phyloP scores from a whole-genome alignment of 1,284 basidiomycete species.

The Heterobasidion parviporum region DNA sequence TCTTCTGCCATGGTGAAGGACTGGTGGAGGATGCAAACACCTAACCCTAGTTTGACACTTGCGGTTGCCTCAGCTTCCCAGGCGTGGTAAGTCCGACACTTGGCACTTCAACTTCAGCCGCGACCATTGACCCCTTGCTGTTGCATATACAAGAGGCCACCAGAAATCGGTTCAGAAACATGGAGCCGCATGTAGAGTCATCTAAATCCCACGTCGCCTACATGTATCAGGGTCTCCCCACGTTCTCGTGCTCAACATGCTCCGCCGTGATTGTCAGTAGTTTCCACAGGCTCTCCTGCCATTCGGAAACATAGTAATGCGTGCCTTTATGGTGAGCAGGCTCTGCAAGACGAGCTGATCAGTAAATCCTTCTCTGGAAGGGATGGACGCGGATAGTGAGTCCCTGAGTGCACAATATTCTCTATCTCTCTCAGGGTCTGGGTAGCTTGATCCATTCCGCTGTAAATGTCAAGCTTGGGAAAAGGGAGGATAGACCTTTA shows the following conservation, averaged over 20 bases:
- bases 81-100: no score
- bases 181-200: no score
- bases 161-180: no score
- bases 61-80: no score
- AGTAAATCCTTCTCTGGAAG: conserved; percentile 81
- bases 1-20: no score
- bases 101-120: no score
- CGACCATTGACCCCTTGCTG: no score
- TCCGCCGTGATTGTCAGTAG: conserved; percentile 52
- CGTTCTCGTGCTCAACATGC: conserved; percentile 57
- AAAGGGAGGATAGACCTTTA: conserved; percentile 68
- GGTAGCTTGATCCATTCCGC: conserved; percentile 70
- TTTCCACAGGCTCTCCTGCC: conserved; percentile 5
- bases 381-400: conserved; percentile 76
- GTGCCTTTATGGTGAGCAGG: conserved; percentile 27
- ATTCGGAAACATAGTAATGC: neutral
- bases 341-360: conserved; percentile 80
- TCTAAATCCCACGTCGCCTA: conserved; percentile 34
- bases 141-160: no score
- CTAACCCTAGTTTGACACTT: no score
- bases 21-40: no score
- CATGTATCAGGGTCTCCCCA: conserved; percentile 49
- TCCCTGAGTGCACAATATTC: conserved; percentile 12
- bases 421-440: neutral
- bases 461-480: conserved; percentile 67